Percentiles rank a stretch among this genome's conserved stretches.
phyloP scores from a whole-genome alignment of 75 land plant genomes.

The Selaginella moellendorffii region DNA sequence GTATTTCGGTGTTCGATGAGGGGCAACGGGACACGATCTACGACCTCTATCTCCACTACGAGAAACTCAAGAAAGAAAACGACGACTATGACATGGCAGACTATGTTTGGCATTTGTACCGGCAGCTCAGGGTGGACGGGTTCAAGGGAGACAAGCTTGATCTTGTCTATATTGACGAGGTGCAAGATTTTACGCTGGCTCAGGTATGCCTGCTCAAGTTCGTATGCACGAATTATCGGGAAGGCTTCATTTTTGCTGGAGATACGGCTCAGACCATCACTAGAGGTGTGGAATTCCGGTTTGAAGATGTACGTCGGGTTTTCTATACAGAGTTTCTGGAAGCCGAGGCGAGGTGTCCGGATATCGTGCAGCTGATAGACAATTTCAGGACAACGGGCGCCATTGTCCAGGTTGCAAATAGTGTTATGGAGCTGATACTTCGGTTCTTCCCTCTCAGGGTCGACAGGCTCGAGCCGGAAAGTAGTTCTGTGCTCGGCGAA shows the following conservation, averaged over 20 bases:
- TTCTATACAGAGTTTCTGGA: conserved; percentile 41
- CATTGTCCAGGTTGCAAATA: conserved; percentile 35
- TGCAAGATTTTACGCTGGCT: conserved; percentile 54
- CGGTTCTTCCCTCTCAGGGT: conserved; percentile 37
- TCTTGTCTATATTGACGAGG: conserved; percentile 47
- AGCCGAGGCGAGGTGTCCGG: background rate
- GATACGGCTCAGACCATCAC: conserved; percentile 78
- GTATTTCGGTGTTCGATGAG: background rate
- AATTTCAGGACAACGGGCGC: conserved; percentile 56
- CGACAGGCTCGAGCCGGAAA: conserved; percentile 40
- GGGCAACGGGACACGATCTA: conserved; percentile 37
- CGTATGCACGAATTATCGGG: conserved; percentile 31
- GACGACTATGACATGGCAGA: conserved; percentile 53
- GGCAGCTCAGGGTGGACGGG: conserved; percentile 17
- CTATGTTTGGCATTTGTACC: conserved; percentile 40
- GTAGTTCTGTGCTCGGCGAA: conserved; percentile 42
- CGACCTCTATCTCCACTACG: conserved; percentile 46
- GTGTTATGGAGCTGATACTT: conserved; percentile 33
- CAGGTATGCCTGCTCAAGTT: conserved; percentile 51
- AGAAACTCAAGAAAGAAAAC: conserved; percentile 29
- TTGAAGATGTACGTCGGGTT: conserved; percentile 39
- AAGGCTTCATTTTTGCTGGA: conserved; percentile 64
- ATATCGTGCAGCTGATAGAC: conserved; percentile 29
- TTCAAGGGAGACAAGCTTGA: conserved; percentile 29
- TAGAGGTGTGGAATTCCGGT: conserved; percentile 48